These are phyloP conservation scores for Hypoxylon intermedium DNA, from an alignment of 495 filamentous ascomycete species.

Conservation along the genomic window DNA sequence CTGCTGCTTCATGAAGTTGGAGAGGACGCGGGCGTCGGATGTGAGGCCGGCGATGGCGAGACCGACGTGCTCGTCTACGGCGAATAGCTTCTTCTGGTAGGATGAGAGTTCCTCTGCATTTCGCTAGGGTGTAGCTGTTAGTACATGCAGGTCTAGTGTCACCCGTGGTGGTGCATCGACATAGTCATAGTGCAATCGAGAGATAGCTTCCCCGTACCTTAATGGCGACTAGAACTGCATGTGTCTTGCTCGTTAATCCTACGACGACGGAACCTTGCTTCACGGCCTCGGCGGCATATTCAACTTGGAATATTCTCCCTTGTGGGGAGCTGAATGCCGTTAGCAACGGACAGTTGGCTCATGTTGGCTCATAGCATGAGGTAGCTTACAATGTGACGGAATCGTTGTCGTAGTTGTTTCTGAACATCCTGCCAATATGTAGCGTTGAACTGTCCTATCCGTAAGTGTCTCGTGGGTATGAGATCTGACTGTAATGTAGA, in stretches of 20 bases:
- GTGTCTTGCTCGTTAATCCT: constrained; percentile 95
- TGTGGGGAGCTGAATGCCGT: constrained; percentile 80
- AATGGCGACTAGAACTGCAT: constrained; percentile 91
- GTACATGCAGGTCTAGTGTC: neutral
- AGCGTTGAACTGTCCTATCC: neutral
- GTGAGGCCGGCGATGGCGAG: constrained; percentile 96
- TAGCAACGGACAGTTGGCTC: constrained; percentile 29
- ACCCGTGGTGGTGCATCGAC: neutral
- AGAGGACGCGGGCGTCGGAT: constrained; percentile 97
- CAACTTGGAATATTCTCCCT: constrained; percentile 99
- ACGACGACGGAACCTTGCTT: constrained; percentile 99
- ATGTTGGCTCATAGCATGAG: constrained; percentile 28
- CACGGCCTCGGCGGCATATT: constrained; percentile 98
- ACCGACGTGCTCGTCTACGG: constrained; percentile 93
- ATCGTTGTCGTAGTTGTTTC: constrained; percentile 99
- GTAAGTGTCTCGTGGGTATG: neutral
- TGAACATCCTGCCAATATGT: constrained; percentile 75
- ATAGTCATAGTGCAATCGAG: neutral
- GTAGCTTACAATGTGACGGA: constrained; percentile 92
- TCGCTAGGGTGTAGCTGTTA: constrained; percentile 62
- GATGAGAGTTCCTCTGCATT: constrained; percentile 99
- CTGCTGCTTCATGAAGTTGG: constrained; percentile 99
- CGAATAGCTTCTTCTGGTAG: constrained; percentile 99
- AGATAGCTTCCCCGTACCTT: constrained; percentile 70
- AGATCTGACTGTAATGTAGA: constrained; percentile 28